phyloP scores from a whole-genome alignment of 768 basidiomycete species.

The Mycena maculata region DNA sequence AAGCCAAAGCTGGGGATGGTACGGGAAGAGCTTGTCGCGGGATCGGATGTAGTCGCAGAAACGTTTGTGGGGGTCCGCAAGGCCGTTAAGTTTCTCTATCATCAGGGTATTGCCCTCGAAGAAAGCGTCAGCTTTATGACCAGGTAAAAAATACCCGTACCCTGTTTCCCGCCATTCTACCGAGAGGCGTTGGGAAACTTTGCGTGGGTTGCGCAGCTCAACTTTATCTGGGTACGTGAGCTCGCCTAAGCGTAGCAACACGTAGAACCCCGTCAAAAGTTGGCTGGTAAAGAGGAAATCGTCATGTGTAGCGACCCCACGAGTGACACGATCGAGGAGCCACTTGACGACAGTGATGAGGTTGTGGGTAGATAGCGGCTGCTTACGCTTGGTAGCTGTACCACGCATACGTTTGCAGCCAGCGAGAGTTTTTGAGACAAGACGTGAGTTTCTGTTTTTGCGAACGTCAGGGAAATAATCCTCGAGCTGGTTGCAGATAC shows the following conservation, averaged over 20 bases:
- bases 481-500: too few relatives aligned
- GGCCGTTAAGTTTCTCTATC: too few relatives aligned
- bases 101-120: too few relatives aligned
- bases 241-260: constrained; percentile 48
- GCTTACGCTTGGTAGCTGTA: constrained; percentile 40
- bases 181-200: too few relatives aligned
- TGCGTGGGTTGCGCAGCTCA: constrained; percentile 14
- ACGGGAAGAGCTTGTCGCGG: too few relatives aligned
- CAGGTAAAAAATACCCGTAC: too few relatives aligned
- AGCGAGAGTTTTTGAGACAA: constrained; percentile 44
- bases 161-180: too few relatives aligned
- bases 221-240: constrained; percentile 42
- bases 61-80: too few relatives aligned
- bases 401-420: constrained; percentile 44
- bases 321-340: neutral
- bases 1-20: constrained; percentile 50
- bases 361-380: constrained; percentile 37
- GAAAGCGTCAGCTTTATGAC: too few relatives aligned
- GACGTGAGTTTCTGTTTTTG: constrained; percentile 23
- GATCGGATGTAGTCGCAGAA: too few relatives aligned
- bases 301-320: constrained; percentile 26
- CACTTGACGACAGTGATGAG: constrained; percentile 17
- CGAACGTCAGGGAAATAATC: too few relatives aligned
- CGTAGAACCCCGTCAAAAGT: constrained; percentile 45
- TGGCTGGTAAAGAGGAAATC: constrained; percentile 43